Percentiles rank a stretch among this genome's conserved stretches.
phyloP scores from a whole-genome alignment of 2,329 filamentous ascomycete species.

The Pyricularia pennisetigena region DNA sequence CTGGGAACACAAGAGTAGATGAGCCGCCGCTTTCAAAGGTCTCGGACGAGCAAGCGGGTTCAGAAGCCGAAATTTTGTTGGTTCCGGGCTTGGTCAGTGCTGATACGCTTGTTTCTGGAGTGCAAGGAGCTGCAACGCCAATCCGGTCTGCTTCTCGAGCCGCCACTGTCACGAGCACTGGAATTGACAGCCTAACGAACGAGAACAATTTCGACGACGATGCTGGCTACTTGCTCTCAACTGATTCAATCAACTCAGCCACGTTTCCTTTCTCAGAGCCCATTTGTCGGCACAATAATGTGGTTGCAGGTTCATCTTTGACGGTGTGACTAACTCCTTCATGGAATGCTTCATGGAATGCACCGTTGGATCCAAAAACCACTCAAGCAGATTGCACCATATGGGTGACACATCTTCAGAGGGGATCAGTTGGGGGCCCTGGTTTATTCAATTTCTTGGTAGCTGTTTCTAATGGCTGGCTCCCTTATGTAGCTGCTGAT shows the following conservation, averaged over 20 bases:
- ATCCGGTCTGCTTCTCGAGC: neutral
- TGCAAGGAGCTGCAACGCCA: neutral
- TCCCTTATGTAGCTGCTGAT: neutral
- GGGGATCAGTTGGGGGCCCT: too few species aligned
- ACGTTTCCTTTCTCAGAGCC: neutral
- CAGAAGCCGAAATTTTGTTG: neutral
- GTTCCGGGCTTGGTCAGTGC: neutral
- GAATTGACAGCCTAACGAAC: neutral
- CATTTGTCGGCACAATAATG: neutral
- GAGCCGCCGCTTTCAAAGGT: neutral
- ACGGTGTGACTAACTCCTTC: neutral
- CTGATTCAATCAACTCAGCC: neutral
- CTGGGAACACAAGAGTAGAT: neutral
- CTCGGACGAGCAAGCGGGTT: neutral
- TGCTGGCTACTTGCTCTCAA: neutral
- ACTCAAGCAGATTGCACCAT: neutral
- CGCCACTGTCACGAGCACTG: neutral
- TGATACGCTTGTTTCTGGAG: neutral
- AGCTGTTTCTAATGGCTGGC: neutral
- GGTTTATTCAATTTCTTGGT: neutral
- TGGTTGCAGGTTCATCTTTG: neutral
- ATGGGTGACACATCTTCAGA: neutral
- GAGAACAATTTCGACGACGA: neutral
- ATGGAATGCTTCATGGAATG: neutral
- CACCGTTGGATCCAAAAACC: neutral